These are phyloP conservation scores for Shiraia sp. DNA, from an alignment of 2,329 filamentous ascomycete genomes.

Conservation along the genomic window DNA sequence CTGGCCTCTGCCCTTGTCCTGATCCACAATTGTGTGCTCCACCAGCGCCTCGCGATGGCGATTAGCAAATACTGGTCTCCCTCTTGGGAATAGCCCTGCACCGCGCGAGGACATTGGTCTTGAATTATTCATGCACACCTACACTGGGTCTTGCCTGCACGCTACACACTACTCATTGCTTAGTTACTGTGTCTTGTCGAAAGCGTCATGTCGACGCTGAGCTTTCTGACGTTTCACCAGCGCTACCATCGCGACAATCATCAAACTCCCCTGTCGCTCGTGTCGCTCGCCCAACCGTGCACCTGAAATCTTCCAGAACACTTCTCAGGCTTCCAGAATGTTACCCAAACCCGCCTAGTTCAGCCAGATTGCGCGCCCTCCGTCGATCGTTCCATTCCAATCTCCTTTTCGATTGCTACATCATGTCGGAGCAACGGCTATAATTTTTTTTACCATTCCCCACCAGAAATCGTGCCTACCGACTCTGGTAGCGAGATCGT, in stretches of 20 bases:
- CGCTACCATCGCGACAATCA: conserved; percentile 3
- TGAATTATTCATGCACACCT: conserved; percentile 10
- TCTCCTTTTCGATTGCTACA: conserved; percentile 23
- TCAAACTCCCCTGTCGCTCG: conserved; percentile 16
- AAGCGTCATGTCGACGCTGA: conserved; percentile 4
- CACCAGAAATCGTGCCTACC: conserved; percentile 13
- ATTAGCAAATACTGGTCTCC: conserved; percentile 2
- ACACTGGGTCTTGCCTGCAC: background rate
- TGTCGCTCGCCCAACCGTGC: conserved; percentile 26
- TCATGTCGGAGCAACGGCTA: conserved; percentile 20
- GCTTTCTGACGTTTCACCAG: conserved; percentile 28
- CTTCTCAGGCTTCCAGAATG: conserved; percentile 37
- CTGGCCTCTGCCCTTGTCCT: conserved; percentile 22
- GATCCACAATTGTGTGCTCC: conserved; percentile 22
- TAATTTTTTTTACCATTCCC: conserved; percentile 15
- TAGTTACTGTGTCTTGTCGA: conserved; percentile 4
- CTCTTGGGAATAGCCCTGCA: conserved; percentile 2
- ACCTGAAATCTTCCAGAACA: conserved; percentile 24
- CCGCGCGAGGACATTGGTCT: conserved; percentile 6
- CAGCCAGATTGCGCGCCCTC: conserved; percentile 21
- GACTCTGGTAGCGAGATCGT: conserved; percentile 11
- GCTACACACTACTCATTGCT: conserved; percentile 5
- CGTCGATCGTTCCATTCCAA: conserved; percentile 28
- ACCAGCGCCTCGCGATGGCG: conserved; percentile 5
- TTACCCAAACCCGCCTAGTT: conserved; percentile 28